Evolutionary conservation across 352 stramenopile genomes (phyloP).

Genomic region (Pythium folliculosum): DNA sequence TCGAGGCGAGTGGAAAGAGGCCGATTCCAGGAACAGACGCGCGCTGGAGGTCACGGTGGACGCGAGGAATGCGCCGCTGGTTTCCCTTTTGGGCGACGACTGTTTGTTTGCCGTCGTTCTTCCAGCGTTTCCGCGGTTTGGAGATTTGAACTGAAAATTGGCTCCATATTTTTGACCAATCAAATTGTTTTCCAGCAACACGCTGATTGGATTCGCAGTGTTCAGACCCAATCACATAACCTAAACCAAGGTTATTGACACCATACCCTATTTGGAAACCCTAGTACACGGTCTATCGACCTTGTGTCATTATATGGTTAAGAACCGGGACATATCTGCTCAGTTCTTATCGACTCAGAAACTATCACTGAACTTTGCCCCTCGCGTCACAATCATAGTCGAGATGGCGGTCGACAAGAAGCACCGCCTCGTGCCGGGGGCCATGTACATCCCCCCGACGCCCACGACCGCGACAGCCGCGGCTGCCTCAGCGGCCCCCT

Average conservation of each 20-base stretch:
- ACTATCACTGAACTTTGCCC: background rate
- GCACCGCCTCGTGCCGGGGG: slow-evolving; percentile 40
- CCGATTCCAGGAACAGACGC: background rate
- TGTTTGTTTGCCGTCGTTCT: background rate
- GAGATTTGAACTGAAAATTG: background rate
- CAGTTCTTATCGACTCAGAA: background rate
- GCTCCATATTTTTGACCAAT: background rate
- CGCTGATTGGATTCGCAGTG: background rate
- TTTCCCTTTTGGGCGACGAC: background rate
- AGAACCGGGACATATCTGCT: background rate
- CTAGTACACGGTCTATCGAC: too few species aligned
- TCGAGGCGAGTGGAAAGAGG: background rate
- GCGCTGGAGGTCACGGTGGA: background rate
- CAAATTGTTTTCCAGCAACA: background rate
- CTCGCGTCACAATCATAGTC: background rate
- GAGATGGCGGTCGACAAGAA: slow-evolving; percentile 45
- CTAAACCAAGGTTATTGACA: too few species aligned
- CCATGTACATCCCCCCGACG: slow-evolving; percentile 49
- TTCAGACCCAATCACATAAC: too few species aligned
- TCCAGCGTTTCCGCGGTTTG: background rate
- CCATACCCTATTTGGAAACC: too few species aligned
- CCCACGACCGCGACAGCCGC: slow-evolving; percentile 7
- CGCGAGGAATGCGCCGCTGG: background rate
- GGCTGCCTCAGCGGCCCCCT: background rate
- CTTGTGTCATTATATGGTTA: too few species aligned